Evolutionary conservation across 2,329 filamentous ascomycete genomes (phyloP).

Genomic region (Fusarium brachygibbosum): DNA sequence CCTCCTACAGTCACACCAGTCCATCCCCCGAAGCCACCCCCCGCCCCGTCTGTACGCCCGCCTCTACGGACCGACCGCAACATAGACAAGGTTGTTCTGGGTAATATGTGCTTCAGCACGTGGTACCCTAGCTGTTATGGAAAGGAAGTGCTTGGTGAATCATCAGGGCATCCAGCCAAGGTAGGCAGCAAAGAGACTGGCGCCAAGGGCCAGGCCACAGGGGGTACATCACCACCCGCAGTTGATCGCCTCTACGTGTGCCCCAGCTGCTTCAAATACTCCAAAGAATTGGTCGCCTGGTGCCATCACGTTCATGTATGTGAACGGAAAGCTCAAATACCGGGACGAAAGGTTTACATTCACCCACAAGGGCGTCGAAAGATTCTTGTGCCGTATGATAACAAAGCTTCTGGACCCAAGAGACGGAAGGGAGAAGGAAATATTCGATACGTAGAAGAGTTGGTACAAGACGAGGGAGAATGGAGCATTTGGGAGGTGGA

Average conservation of each 20-base stretch:
- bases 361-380: constrained; percentile 65
- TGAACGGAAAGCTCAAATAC: constrained; percentile 63
- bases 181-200: constrained; percentile 50
- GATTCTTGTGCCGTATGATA: constrained; percentile 55
- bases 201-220: constrained; percentile 45
- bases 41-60: constrained; percentile 49
- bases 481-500: constrained; percentile 95
- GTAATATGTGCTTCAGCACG: constrained; percentile 84
- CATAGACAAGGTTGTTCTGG: constrained; percentile 87
- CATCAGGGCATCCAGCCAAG: constrained; percentile 51
- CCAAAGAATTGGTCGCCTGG: constrained; percentile 71
- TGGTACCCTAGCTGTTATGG: constrained; percentile 95
- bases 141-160: constrained; percentile 75
- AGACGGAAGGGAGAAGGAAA: constrained; percentile 55
- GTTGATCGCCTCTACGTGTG: constrained; percentile 86
- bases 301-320: constrained; percentile 71
- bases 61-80: constrained; percentile 74
- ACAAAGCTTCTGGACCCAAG: constrained; percentile 53
- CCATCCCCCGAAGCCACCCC: constrained; percentile 53
- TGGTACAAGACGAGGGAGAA: constrained; percentile 72
- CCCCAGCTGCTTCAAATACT: constrained; percentile 94
- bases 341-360: constrained; percentile 81
- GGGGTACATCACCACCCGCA: constrained; percentile 55
- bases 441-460: constrained; percentile 58
- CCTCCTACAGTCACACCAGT: constrained; percentile 52